Conservation (phyloP, 2,329 filamentous ascomycete genomes). For the Aspergillus sp. region DNA sequence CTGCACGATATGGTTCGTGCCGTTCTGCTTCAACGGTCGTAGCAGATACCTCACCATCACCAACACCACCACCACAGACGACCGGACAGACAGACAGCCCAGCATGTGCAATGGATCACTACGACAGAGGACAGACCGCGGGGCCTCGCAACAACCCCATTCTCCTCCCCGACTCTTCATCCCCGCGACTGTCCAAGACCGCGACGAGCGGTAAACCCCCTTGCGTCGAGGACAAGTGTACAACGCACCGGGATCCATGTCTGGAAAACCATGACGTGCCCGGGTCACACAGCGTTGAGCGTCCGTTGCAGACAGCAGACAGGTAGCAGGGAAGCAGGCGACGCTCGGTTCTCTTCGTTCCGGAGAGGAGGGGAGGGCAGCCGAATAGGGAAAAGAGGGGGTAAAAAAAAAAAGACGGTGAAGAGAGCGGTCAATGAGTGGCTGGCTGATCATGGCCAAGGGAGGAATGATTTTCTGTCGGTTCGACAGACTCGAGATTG, state of each 20-base stretch:
- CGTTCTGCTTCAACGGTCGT: no score
- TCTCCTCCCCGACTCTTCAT: no score
- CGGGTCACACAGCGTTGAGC: not conserved
- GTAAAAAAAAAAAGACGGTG: not conserved
- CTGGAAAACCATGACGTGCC: not conserved
- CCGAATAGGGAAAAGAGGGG: not conserved
- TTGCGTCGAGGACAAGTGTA: not conserved
- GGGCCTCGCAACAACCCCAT: no score
- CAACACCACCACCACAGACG: no score
- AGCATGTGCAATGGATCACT: no score
- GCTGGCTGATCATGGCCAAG: not conserved
- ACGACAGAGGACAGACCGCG: no score
- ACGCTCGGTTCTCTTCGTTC: no score
- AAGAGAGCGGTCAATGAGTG: conserved; percentile 1
- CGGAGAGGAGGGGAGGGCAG: not conserved
- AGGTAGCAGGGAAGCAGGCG: not conserved
- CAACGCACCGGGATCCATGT: not conserved
- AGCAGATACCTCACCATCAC: no score
- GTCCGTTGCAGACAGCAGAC: not conserved
- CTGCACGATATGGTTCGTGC: not conserved
- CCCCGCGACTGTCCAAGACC: no score
- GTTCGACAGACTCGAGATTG: not conserved
- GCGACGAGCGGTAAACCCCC: no score
- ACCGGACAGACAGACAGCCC: no score
- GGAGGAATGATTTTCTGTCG: not conserved